A percentile compares a stretch with the other conserved stretches of the same genome.
Evolutionary conservation across 805 yeast genomes (phyloP).

Genomic region (Kodamaea jinghongensis): DNA sequence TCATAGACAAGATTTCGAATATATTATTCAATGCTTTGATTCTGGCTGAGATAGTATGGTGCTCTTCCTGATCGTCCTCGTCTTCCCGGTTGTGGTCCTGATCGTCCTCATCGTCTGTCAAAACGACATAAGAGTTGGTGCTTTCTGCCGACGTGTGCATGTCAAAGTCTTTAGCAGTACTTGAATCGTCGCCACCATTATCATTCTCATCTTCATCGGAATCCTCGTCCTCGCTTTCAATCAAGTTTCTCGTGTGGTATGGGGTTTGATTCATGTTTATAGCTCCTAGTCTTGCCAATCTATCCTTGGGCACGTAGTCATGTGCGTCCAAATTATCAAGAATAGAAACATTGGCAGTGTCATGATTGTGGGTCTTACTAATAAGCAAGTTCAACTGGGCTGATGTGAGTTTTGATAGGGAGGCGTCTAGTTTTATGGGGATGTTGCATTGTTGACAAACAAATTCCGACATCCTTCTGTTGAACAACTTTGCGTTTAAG

Average conservation of each 20-base stretch:
- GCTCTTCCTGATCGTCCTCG: conserved; percentile 3
- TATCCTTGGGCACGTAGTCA: conserved; percentile 37
- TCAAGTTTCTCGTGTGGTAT: conserved; percentile 24
- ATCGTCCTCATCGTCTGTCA: conserved; percentile 7
- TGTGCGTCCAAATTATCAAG: conserved; percentile 26
- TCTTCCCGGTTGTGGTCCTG: conserved; percentile 2
- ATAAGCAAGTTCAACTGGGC: conserved; percentile 57
- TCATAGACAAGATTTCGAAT: conserved; percentile 65
- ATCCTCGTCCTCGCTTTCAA: conserved; percentile 27
- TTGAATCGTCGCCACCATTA: conserved; percentile 9
- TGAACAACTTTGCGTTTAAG: too few relatives aligned
- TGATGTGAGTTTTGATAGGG: conserved; percentile 49
- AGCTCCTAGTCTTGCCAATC: conserved; percentile 32
- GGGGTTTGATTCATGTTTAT: conserved; percentile 20
- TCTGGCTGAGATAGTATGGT: conserved; percentile 43
- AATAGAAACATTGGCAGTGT: conserved; percentile 13
- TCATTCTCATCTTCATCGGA: conserved; percentile 20
- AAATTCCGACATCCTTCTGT: conserved; percentile 12
- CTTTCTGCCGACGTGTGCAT: neutral
- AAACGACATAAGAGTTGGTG: conserved; percentile 14
- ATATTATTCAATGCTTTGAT: conserved; percentile 57
- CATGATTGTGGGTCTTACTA: conserved; percentile 23
- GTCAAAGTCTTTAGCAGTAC: too few relatives aligned
- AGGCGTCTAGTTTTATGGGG: conserved; percentile 55
- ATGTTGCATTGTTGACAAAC: conserved; percentile 62